Percentiles rank a stretch among this genome's conserved stretches.
These are phyloP conservation scores for Suillus discolor DNA, from an alignment of 768 basidiomycete genomes.

Conservation along the genomic window DNA sequence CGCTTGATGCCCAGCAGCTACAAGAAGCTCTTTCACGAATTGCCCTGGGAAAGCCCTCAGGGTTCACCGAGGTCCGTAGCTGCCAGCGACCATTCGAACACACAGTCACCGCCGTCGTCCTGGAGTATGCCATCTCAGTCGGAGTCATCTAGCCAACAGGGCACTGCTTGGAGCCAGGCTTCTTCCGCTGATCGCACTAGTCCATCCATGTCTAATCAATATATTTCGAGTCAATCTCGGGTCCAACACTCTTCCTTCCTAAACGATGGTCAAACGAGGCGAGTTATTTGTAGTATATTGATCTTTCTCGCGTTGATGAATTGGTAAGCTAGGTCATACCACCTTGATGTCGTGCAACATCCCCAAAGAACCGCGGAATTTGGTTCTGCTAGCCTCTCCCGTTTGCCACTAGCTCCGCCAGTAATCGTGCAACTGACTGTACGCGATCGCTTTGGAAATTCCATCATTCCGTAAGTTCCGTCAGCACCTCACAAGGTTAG, in stretches of 20 bases:
- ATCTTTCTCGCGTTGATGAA: conserved; percentile 20
- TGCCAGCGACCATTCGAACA: conserved; percentile 51
- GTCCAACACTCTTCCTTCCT: conserved; percentile 63
- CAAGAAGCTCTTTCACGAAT: conserved; percentile 35
- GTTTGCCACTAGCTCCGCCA: conserved; percentile 83
- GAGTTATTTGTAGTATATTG: conserved; percentile 24
- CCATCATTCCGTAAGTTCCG: conserved; percentile 73
- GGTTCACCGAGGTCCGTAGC: conserved; percentile 34
- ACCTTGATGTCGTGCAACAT: conserved; percentile 85
- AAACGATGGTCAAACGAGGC: conserved; percentile 57
- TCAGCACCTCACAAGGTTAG: conserved; percentile 20
- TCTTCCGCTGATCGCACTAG: conserved; percentile 33
- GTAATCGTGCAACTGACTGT: conserved; percentile 80
- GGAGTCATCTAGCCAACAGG: conserved; percentile 32
- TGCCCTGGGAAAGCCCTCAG: conserved; percentile 32
- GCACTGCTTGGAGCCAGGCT: conserved; percentile 29
- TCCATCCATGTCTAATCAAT: conserved; percentile 35
- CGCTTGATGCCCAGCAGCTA: conserved; percentile 26
- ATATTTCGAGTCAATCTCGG: conserved; percentile 47
- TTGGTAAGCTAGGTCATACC: conserved; percentile 56
- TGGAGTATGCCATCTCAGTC: conserved; percentile 41
- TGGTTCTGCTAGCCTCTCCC: conserved; percentile 70
- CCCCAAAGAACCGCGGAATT: conserved; percentile 84
- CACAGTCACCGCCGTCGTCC: conserved; percentile 47
- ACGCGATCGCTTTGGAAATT: conserved; percentile 69